Evolutionary conservation across 208 protist species (phyloP), one percentile per base, ranked within the genome.

Genomic region (Crithidia sp.): DNA sequence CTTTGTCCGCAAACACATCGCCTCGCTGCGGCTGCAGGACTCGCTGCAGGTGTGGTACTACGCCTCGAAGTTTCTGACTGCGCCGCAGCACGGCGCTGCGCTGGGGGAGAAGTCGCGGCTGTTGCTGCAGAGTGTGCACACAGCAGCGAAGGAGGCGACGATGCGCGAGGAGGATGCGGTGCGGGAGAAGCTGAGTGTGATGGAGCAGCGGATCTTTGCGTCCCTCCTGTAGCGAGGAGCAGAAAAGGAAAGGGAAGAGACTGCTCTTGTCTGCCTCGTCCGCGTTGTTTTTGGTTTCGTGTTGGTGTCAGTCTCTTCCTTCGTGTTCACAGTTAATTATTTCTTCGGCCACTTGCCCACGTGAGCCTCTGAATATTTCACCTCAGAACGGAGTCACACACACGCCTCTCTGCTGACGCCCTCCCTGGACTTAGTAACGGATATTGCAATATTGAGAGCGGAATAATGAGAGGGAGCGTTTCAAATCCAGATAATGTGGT

Each of bases 11-110:
- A 88, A 85, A 54, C 72, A 85, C 57, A 49, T 84, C 37, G 68
- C 61, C 9, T 72, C 78, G n/a, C 45, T 92, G 68, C 72, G 82
- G 16, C 80, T 81, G 14, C 83, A 89, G 72, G 84, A 92, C 50
- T 56, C 52, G 40, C 63, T 91, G 55, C 50, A 83, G 36, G 68
- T 91, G 36, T 85, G 87, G 74, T 70, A 75, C 69, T 70, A 84
- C 50, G 55, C 76, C 2, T 58, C 61, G 2, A 67, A 77, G 40
- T 39, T 69, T 13, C 37, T 90, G 17, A 37, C 67, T 39, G 41
- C 40, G 28, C 6, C 60, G 10, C 28, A 73, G 28, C 19, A 47
- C 13, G 49, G 28, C 5, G 60, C 60, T 17, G 3, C 28, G 8
- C 44, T 19, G 50, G 54, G 62, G 54, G 68, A 79, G 55, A 53